Evolutionary conservation across 768 basidiomycete genomes (phyloP), one percentile per base, ranked within the genome.

Genomic region (Cyathus striatus): DNA sequence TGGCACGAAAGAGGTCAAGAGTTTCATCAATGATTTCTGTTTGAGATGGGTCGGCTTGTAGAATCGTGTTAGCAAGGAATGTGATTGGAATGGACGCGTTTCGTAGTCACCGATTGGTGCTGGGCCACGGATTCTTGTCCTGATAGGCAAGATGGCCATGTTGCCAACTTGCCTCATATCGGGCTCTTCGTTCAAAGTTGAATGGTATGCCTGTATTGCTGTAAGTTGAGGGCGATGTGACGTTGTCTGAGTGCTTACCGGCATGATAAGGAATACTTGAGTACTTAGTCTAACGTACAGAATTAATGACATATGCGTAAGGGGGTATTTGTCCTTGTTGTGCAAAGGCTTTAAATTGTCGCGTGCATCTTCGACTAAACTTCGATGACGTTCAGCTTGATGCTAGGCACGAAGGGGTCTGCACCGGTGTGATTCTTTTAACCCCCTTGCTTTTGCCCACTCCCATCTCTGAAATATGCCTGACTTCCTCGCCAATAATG

Each of bases 11-110:
- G 47, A 98, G 81, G 67, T 95, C 90, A 36, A 99, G 73, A 1
- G 92, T 85, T 66, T 99, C 96, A 65, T 97, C 94, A 51, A 98
- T 78, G 53, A 98, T 92, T 63, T 99, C 96, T 21, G 80, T 76
- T 47, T 81, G 69, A 6, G 79, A 76, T 1, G 81, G 73, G 60
- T 95, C 90, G 43, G 86, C 94, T 94, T 59, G 22, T 44, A 42
- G 46, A 32, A 37, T 52, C 43, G 23, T 43, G 49, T 46, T 46
- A 41, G 45, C 46, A 43, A 44, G 43, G 17, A 39, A 38, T 42
- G 41, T 37, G 35, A 42, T 43, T 38, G 34, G n/a, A 41, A 4
- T 39, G 39, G 35, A 20, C 14, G 35, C 5, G 18, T 12, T 10
- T 38, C 46, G 45, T 40, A 60, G 71, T 41, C 50, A 89, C 87